Evolutionary conservation across 192 early-diverging fungal species (phyloP), one percentile per base, ranked within the genome.

Genomic region (Entomortierella parvispora): DNA sequence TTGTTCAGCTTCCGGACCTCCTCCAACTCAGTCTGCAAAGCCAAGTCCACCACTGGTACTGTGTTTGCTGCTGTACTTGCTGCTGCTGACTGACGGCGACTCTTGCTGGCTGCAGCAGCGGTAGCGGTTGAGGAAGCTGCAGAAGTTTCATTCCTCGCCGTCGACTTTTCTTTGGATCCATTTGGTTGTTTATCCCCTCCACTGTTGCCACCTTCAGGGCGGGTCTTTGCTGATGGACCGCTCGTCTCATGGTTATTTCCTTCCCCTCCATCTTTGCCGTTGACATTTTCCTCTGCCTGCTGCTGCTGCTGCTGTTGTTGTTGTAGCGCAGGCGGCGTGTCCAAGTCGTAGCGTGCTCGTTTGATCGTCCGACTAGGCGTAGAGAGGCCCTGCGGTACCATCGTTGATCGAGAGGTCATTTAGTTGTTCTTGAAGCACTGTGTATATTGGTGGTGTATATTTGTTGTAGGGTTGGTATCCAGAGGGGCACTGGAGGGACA

Each of bases 351-450:
- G n/a, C 69, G 60, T 25, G 69, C n/a, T 40, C 69, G 60, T 44
- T 71, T 71, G 54, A 23, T 46, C 28, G 54, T 17, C 4, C 69
- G 52, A 44, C 61, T 71, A 11, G 69, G 69, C 4, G 69, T 71
- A 4, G 52, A 20, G 3, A 52, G 33, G 11, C 48, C 48, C 7
- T 26, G 32, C 18, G 62, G 49, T 12, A 52, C 1, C 9, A n/a
- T 31, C 0, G 49, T 10, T 29, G 46, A 33, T 18, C 11, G 59
- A 47, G 25, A 28, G 2, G 0, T 18, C 45, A 28, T 31, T 17
- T 28, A 31, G 7, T 11, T 63, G 26, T 65, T 55, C 63, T 32
- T 32, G 48, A 6, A n/a, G n/a, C n/a, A n/a, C n/a, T n/a, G n/a
- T 18, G 22, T 12, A 34, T 45, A 14, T 4, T 15, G 11, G 61